A percentile compares a stretch with the other conserved stretches of the same genome.
These are phyloP conservation scores for Pochonia chlamydosporia DNA, from an alignment of 2,329 filamentous ascomycete species.

Conservation along the genomic window DNA sequence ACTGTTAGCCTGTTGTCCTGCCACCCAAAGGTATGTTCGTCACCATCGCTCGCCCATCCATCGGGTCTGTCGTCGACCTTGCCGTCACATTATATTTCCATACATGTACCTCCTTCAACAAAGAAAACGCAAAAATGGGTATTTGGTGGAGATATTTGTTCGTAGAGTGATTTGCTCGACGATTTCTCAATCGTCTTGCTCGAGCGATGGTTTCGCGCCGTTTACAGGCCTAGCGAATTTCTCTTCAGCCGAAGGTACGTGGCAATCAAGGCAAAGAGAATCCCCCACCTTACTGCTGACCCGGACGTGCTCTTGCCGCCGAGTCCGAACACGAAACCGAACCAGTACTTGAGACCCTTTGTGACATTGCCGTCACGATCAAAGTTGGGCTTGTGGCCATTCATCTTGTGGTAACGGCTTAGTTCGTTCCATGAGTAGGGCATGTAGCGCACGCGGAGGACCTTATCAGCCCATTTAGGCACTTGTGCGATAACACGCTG, in stretches of 20 bases:
- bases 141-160: neutral
- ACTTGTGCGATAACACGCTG: slow-evolving; percentile 30
- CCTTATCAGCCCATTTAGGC: slow-evolving; percentile 31
- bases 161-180: neutral
- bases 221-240: slow-evolving; percentile 25
- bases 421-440: slow-evolving; percentile 48
- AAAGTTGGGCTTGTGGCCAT: slow-evolving; percentile 49
- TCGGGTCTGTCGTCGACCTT: neutral
- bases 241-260: slow-evolving; percentile 28
- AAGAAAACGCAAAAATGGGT: neutral
- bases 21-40: too few species aligned
- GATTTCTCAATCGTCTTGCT: neutral
- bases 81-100: neutral
- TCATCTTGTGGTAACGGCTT: slow-evolving; percentile 36
- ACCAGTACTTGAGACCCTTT: slow-evolving; percentile 49
- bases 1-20: neutral
- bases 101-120: neutral
- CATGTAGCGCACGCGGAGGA: slow-evolving; percentile 64
- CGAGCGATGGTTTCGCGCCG: slow-evolving; percentile 6
- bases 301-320: slow-evolving; percentile 44
- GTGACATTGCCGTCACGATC: slow-evolving; percentile 52
- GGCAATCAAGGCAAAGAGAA: slow-evolving; percentile 33
- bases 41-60: neutral
- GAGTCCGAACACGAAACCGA: slow-evolving; percentile 43
- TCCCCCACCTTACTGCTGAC: slow-evolving; percentile 45